Conservation (phyloP, 2,329 filamentous ascomycete genomes). For the Chrysoporthe cubensis region DNA sequence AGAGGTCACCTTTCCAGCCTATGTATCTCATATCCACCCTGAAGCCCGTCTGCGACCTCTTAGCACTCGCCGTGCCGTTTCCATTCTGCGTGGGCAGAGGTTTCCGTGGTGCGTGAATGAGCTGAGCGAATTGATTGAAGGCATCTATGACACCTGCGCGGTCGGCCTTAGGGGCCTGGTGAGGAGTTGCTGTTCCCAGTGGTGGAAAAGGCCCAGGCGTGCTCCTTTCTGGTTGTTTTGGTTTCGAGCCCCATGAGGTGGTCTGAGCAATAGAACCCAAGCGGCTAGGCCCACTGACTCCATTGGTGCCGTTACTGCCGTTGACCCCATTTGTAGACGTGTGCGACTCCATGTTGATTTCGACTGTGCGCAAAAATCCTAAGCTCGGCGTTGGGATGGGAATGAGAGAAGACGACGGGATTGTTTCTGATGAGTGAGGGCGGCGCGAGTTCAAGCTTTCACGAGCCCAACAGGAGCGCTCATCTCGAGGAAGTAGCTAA, state of each 20-base stretch:
- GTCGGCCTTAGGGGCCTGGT: constrained; percentile 34
- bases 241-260: constrained; percentile 7
- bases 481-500: not conserved
- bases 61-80: constrained; percentile 60
- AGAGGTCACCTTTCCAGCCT: constrained; percentile 46
- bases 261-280: not conserved
- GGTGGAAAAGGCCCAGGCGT: constrained; percentile 16
- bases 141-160: constrained; percentile 40
- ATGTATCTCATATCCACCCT: constrained; percentile 62
- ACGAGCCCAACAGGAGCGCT: not conserved
- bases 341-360: constrained; percentile 3
- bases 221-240: constrained; percentile 1
- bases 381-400: not conserved
- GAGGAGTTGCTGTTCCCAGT: constrained; percentile 29
- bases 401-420: not conserved
- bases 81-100: constrained; percentile 67
- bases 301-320: constrained; percentile 11
- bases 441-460: not conserved
- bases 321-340: constrained; percentile 27
- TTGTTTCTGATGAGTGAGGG: not conserved
- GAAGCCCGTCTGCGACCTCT: constrained; percentile 54
- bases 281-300: constrained; percentile 7
- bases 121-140: constrained; percentile 40
- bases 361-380: not conserved
- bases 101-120: constrained; percentile 55